phyloP scores from a whole-genome alignment of 2,329 filamentous ascomycete genomes.

The Lasiodiplodia sp. region DNA sequence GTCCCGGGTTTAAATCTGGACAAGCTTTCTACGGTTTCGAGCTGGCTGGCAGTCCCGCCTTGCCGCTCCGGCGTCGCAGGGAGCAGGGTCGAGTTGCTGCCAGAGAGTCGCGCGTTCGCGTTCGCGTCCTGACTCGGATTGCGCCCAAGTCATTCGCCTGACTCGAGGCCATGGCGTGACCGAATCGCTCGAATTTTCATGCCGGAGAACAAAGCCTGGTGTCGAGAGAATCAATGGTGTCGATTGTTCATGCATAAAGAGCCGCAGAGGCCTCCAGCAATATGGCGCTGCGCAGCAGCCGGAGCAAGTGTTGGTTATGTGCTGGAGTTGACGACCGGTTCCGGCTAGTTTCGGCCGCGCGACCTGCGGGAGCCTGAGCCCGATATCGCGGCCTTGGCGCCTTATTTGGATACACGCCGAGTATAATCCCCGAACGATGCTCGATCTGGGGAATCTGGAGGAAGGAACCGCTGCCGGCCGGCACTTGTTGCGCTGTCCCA shows the following conservation, averaged over 20 bases:
- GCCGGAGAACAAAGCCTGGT: no score
- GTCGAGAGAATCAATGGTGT: no score
- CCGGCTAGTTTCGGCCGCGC: conserved; percentile 15
- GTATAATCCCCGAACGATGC: conserved; percentile 3
- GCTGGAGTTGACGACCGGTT: neutral
- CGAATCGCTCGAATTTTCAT: no score
- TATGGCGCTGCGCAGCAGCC: neutral
- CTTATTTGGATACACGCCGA: conserved; percentile 2
- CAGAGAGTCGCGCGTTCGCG: neutral
- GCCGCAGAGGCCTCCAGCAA: neutral
- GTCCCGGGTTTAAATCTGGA: conserved; percentile 10
- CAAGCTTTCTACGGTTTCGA: neutral
- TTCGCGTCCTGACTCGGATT: conserved; percentile 9
- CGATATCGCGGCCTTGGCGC: conserved; percentile 18
- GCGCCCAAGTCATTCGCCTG: conserved; percentile 3
- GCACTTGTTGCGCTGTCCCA: no score
- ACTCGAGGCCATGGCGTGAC: conserved; percentile 20
- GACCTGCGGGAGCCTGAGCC: neutral
- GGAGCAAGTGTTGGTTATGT: no score
- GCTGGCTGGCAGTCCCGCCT: neutral
- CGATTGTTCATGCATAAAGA: no score
- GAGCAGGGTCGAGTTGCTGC: neutral
- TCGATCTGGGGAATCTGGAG: neutral
- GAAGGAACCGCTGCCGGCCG: no score
- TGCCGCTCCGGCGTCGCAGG: conserved; percentile 19